Percentiles rank a stretch among this genome's conserved stretches.
Evolutionary conservation across 345 rosid species (phyloP).

Genomic region (Clarkia xantiana): DNA sequence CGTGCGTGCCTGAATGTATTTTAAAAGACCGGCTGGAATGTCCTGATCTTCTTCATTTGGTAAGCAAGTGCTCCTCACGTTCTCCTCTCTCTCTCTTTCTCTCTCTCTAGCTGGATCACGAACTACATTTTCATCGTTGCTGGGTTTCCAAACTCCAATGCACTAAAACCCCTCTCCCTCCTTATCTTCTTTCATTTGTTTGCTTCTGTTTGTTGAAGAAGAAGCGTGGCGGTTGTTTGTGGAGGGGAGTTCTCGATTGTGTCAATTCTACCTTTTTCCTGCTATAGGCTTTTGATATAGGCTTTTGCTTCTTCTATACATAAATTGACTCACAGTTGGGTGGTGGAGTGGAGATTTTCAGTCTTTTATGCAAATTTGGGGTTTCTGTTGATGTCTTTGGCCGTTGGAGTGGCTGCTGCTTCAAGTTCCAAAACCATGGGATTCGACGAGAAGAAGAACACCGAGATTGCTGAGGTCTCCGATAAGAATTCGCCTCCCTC

Average conservation of each 20-base stretch:
- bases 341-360: too few species aligned
- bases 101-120: slow-evolving; percentile 10
- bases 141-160: neutral
- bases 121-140: slow-evolving; percentile 9
- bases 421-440: slow-evolving; percentile 29
- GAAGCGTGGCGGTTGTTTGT: neutral
- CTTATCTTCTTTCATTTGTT: neutral
- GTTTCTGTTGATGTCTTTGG: slow-evolving; percentile 37
- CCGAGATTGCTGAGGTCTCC: slow-evolving; percentile 14
- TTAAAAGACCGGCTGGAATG: too few species aligned
- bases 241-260: slow-evolving; percentile 1
- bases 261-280: slow-evolving; percentile 3
- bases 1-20: too few species aligned
- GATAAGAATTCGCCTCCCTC: slow-evolving; percentile 11
- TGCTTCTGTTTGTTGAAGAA: neutral
- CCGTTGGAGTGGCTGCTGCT: slow-evolving; percentile 17
- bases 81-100: neutral
- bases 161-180: neutral
- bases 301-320: too few species aligned
- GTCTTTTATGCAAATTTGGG: too few species aligned
- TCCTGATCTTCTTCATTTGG: neutral
- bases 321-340: too few species aligned
- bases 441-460: slow-evolving; percentile 20
- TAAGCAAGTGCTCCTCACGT: slow-evolving; percentile 10
- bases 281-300: too few species aligned